Percentiles rank a stretch among this genome's conserved stretches.
Evolutionary conservation across 306 rosid species (phyloP).

Genomic region (Ormosia emarginata): DNA sequence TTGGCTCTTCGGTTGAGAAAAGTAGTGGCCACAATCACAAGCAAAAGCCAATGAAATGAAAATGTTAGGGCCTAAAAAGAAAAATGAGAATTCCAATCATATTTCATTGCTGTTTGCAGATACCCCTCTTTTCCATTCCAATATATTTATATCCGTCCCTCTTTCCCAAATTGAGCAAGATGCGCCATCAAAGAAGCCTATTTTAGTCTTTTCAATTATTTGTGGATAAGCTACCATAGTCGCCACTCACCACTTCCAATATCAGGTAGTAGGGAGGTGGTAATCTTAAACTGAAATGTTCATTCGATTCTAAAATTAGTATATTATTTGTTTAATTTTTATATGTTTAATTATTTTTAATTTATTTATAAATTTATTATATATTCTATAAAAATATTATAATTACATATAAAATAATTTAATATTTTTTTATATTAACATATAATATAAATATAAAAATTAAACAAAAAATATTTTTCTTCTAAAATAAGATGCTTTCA

Average conservation of each 20-base stretch:
- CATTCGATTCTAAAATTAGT: not conserved
- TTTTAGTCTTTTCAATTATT: not conserved
- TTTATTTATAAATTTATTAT: no score
- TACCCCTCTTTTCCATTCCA: not conserved
- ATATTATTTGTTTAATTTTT: no score
- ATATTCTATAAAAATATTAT: no score
- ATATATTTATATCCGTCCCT: not conserved
- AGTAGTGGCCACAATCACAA: constrained; percentile 35
- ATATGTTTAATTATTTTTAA: no score
- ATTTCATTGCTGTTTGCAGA: not conserved
- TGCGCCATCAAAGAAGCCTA: not conserved
- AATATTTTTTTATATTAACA: no score
- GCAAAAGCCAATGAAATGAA: constrained; percentile 19
- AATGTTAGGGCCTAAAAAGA: not conserved
- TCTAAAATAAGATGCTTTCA: not conserved
- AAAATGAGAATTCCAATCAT: constrained; percentile 10
- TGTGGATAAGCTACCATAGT: not conserved
- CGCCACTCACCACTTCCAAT: not conserved
- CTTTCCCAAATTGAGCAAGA: not conserved
- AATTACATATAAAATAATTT: no score
- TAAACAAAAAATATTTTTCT: no score
- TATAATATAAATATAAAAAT: no score
- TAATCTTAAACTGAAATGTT: not conserved
- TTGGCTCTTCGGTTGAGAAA: constrained; percentile 18
- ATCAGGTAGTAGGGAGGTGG: no score